These are phyloP conservation scores for Phytopythium cucurbitacearum DNA, from an alignment of 352 stramenopile genomes.

Conservation along the genomic window DNA sequence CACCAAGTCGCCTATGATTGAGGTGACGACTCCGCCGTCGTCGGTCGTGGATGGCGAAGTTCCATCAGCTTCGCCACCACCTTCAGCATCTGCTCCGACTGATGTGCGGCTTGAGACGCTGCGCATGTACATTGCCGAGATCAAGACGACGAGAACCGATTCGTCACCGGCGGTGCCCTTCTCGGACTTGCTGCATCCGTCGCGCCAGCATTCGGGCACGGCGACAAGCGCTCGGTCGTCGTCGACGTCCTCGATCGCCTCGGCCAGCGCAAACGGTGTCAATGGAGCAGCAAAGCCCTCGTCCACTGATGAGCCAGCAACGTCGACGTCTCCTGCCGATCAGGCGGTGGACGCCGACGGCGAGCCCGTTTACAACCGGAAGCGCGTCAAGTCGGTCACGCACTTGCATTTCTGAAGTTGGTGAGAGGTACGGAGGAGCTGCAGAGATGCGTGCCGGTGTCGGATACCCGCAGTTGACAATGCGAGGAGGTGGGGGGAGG, in stretches of 20 bases:
- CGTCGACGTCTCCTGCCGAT: not conserved
- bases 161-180: conserved; percentile 19
- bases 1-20: not conserved
- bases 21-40: not conserved
- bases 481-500: too few species aligned
- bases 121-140: conserved; percentile 56
- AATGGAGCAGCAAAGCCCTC: not conserved
- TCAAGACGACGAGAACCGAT: conserved; percentile 16
- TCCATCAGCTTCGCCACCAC: not conserved
- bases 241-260: not conserved
- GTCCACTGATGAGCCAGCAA: not conserved
- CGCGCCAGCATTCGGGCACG: conserved; percentile 6
- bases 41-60: not conserved
- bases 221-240: conserved; percentile 10
- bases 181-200: conserved; percentile 32
- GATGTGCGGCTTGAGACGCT: conserved; percentile 46
- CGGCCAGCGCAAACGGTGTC: not conserved
- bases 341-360: conserved; percentile 5
- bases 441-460: too few species aligned
- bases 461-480: too few species aligned
- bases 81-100: too few species aligned
- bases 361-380: conserved; percentile 12
- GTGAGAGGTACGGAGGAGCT: too few species aligned
- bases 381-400: conserved; percentile 24
- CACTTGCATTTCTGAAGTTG: conserved; percentile 20